Percentiles rank a stretch among this genome's conserved stretches.
These are phyloP conservation scores for Arxiozyma bovina DNA, from an alignment of 1,139 yeast species.

Conservation along the genomic window DNA sequence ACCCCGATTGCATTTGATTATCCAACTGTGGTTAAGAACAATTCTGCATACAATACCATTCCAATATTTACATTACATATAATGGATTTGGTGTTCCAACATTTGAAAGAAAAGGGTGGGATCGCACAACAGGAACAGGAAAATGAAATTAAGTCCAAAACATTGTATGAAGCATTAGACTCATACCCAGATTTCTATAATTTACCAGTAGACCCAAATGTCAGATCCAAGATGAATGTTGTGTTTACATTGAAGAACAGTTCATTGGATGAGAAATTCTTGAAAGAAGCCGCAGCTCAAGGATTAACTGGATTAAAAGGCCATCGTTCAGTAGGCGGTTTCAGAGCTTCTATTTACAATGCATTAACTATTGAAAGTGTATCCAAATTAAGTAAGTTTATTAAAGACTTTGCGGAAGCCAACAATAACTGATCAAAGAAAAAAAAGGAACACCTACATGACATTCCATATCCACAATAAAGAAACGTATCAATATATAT, in stretches of 20 bases:
- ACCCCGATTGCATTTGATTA: slow-evolving; percentile 84
- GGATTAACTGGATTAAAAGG: slow-evolving; percentile 78
- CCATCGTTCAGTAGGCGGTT: slow-evolving; percentile 94
- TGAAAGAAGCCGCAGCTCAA: slow-evolving; percentile 50
- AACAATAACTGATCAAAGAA: slow-evolving; percentile 8
- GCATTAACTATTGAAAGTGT: slow-evolving; percentile 68
- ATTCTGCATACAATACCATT: slow-evolving; percentile 90
- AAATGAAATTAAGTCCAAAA: slow-evolving; percentile 52
- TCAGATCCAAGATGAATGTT: slow-evolving; percentile 84
- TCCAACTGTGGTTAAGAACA: slow-evolving; percentile 77
- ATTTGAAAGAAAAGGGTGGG: slow-evolving; percentile 56
- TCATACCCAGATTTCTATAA: slow-evolving; percentile 53
- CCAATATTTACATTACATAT: slow-evolving; percentile 88
- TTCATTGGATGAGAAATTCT: slow-evolving; percentile 57
- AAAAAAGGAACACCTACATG: neutral
- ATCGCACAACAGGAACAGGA: slow-evolving; percentile 45
- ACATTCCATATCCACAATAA: too few relatives aligned
- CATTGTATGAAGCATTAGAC: slow-evolving; percentile 59
- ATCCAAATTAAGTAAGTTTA: slow-evolving; percentile 48
- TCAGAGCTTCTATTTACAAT: slow-evolving; percentile 86
- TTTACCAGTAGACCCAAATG: slow-evolving; percentile 53
- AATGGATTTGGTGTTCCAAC: slow-evolving; percentile 65
- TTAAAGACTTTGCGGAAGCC: slow-evolving; percentile 52
- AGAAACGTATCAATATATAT: too few relatives aligned
- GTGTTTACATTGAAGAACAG: slow-evolving; percentile 67